Evolutionary conservation across 140 eudicot species (phyloP).

Genomic region (Artemisia princeps): DNA sequence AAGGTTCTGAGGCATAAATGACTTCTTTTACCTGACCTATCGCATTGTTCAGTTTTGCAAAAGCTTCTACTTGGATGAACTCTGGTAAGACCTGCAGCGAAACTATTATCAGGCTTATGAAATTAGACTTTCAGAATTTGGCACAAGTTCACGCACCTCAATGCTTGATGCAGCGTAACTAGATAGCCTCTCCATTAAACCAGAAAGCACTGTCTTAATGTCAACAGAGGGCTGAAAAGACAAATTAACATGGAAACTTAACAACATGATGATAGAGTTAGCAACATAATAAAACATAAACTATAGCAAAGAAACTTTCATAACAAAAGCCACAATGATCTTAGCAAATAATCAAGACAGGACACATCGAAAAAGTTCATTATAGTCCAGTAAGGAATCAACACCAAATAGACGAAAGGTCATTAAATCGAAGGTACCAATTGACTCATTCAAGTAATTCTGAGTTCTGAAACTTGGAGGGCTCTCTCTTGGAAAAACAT

Average conservation of each 20-base stretch:
- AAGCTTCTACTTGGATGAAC: slow-evolving; percentile 94
- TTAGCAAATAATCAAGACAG: slow-evolving; percentile 13
- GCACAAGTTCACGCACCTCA: slow-evolving; percentile 33
- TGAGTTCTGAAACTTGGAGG: slow-evolving; percentile 17
- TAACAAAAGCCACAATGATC: slow-evolving; percentile 15
- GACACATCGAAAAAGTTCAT: not conserved
- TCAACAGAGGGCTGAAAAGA: slow-evolving; percentile 44
- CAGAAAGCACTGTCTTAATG: slow-evolving; percentile 61
- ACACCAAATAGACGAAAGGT: too few species aligned
- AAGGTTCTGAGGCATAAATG: slow-evolving; percentile 14
- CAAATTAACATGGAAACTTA: slow-evolving; percentile 15
- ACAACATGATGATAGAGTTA: slow-evolving; percentile 11
- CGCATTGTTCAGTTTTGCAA: slow-evolving; percentile 72
- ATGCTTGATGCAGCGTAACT: slow-evolving; percentile 66
- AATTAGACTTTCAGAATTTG: slow-evolving; percentile 9
- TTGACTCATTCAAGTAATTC: not conserved
- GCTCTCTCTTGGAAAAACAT: slow-evolving; percentile 6
- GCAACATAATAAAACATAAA: slow-evolving; percentile 7
- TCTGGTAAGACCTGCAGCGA: slow-evolving; percentile 83
- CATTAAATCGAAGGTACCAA: too few species aligned
- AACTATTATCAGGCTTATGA: slow-evolving; percentile 26
- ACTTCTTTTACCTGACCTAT: slow-evolving; percentile 72
- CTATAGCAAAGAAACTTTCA: not conserved
- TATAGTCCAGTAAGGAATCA: not conserved
- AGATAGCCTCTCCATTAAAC: slow-evolving; percentile 61